Evolutionary conservation across 2,329 filamentous ascomycete genomes (phyloP).

Genomic region (Metarhizium anisopliae): DNA sequence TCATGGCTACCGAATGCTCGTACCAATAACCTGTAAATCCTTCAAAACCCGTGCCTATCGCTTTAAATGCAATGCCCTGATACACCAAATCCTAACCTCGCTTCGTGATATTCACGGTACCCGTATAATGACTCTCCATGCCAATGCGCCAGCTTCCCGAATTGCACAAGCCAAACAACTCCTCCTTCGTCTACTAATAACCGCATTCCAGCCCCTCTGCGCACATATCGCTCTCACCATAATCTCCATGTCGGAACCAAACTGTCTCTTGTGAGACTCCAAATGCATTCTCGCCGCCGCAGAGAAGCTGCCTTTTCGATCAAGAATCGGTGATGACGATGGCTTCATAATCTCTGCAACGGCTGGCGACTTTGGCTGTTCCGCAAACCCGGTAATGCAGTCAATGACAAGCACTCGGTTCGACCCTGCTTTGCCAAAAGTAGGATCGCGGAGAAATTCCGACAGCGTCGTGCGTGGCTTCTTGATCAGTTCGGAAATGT

Average conservation of each 20-base stretch:
- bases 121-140: constrained; percentile 58
- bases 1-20: neutral
- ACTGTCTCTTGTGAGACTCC: constrained; percentile 47
- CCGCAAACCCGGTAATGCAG: constrained; percentile 47
- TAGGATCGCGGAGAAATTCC: constrained; percentile 31
- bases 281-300: constrained; percentile 45
- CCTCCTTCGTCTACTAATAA: constrained; percentile 57
- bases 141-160: constrained; percentile 62
- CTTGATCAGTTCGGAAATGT: constrained; percentile 47
- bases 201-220: constrained; percentile 63
- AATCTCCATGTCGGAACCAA: constrained; percentile 59
- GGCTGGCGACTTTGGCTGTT: constrained; percentile 40
- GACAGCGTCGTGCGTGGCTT: constrained; percentile 36
- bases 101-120: constrained; percentile 32
- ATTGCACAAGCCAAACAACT: constrained; percentile 68
- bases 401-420: constrained; percentile 49
- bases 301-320: constrained; percentile 28
- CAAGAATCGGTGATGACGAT: constrained; percentile 18
- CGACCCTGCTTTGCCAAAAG: constrained; percentile 21
- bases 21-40: neutral
- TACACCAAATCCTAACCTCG: neutral
- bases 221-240: constrained; percentile 65
- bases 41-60: neutral
- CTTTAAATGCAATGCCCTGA: neutral
- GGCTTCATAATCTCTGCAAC: constrained; percentile 24